phyloP scores from a whole-genome alignment of 2,329 filamentous ascomycete genomes.

The Ophiosphaerella korrae region DNA sequence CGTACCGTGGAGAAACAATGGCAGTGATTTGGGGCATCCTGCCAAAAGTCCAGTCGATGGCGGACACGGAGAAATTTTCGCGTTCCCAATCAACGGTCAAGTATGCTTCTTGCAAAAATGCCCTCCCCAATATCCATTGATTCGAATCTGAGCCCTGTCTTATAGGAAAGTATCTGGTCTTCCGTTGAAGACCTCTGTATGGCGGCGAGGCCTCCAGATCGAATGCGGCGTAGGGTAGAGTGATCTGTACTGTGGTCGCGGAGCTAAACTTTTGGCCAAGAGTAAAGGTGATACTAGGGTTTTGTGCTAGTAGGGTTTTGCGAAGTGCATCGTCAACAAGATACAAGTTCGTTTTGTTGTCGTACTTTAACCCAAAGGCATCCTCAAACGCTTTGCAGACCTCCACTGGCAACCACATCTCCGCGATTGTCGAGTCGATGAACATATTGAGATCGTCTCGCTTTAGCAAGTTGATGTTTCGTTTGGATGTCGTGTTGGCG shows the following conservation, averaged over 20 bases:
- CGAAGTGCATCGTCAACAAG: constrained; percentile 64
- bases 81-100: constrained; percentile 56
- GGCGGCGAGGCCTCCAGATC: constrained; percentile 53
- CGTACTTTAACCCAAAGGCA: constrained; percentile 68
- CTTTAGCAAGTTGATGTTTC: constrained; percentile 45
- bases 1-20: constrained; percentile 40
- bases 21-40: constrained; percentile 33
- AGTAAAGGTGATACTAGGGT: constrained; percentile 53
- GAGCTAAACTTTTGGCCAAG: constrained; percentile 45
- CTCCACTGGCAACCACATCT: constrained; percentile 54
- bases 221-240: constrained; percentile 57
- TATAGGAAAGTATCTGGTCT: constrained; percentile 70
- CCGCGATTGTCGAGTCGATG: constrained; percentile 56
- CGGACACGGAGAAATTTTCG: constrained; percentile 53
- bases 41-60: constrained; percentile 41
- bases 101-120: constrained; percentile 72
- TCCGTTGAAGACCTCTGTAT: constrained; percentile 63
- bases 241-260: constrained; percentile 50
- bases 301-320: constrained; percentile 53
- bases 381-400: constrained; percentile 69
- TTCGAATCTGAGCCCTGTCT: constrained; percentile 59
- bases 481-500: constrained; percentile 31
- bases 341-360: constrained; percentile 68
- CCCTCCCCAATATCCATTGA: constrained; percentile 67
- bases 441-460: constrained; percentile 48